A percentile compares a stretch with the other conserved stretches of the same genome.
Conservation (phyloP, 257 asterid species). For the Voacanga thouarsii region DNA sequence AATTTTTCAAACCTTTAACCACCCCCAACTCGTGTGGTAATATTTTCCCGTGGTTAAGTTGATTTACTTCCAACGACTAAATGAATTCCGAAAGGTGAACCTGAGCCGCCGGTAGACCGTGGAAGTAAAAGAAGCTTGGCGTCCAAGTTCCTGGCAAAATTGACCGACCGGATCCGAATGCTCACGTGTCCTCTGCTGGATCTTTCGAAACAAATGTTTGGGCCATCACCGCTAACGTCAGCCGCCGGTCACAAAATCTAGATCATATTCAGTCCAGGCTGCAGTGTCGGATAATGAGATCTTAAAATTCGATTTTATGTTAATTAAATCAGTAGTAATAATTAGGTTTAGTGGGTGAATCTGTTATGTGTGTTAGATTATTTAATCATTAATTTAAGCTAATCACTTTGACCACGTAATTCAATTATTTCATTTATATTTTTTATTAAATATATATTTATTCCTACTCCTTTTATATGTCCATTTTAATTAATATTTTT, state of each 20-base stretch:
- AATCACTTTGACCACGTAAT: neutral
- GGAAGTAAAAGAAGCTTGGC: neutral
- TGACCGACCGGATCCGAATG: neutral
- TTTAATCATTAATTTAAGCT: neutral
- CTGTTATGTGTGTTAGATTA: neutral
- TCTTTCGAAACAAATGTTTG: neutral
- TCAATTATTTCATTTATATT: neutral
- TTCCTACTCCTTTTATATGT: too few relatives aligned
- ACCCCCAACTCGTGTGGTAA: too few relatives aligned
- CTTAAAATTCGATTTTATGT: too few relatives aligned
- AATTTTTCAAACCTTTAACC: too few relatives aligned
- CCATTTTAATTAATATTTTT: too few relatives aligned
- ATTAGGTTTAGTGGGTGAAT: neutral
- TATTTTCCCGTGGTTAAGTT: neutral
- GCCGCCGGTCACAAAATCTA: neutral
- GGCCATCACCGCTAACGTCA: slow-evolving; percentile 16
- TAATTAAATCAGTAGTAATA: neutral
- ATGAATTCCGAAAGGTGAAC: neutral
- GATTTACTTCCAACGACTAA: neutral
- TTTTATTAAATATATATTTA: too few relatives aligned
- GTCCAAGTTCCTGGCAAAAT: slow-evolving; percentile 4
- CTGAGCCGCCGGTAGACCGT: slow-evolving; percentile 11
- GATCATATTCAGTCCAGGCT: neutral
- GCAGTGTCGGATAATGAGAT: too few relatives aligned
- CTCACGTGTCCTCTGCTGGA: neutral